Percentiles rank a stretch among this genome's conserved stretches.
phyloP scores from a whole-genome alignment of 2,329 filamentous ascomycete species.

The Claviceps spartinae region DNA sequence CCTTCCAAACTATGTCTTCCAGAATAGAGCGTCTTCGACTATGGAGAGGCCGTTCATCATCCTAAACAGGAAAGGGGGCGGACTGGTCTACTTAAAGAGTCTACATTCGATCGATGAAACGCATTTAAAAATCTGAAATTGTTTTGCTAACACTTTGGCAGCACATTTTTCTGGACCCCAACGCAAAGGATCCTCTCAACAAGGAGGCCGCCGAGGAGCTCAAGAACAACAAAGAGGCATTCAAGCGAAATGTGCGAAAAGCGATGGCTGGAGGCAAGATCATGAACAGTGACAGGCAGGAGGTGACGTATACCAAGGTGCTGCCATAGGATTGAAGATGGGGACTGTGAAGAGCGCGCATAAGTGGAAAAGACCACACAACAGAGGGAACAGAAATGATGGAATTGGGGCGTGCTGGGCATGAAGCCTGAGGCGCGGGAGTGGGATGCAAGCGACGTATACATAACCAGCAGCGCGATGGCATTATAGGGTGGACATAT shows the following conservation, averaged over 20 bases:
- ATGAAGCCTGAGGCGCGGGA: background rate
- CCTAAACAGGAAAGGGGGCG: too few species aligned
- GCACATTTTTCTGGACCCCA: constrained; percentile 96
- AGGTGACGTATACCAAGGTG: constrained; percentile 64
- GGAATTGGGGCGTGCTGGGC: background rate
- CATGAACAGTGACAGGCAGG: constrained; percentile 26
- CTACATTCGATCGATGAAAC: too few species aligned
- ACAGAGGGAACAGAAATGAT: background rate
- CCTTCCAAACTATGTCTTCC: too few species aligned
- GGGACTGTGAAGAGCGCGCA: background rate
- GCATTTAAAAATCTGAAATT: too few species aligned
- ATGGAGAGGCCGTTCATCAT: too few species aligned
- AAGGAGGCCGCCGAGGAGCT: constrained; percentile 95
- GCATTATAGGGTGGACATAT: too few species aligned
- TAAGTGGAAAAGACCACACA: background rate
- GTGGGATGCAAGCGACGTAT: background rate
- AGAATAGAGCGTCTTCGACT: too few species aligned
- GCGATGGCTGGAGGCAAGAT: constrained; percentile 74
- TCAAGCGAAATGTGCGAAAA: constrained; percentile 78
- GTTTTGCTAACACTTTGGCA: constrained; percentile 24
- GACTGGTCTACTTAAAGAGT: too few species aligned
- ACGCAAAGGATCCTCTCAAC: constrained; percentile 93
- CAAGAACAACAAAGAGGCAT: constrained; percentile 69
- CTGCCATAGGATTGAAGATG: constrained; percentile 37
- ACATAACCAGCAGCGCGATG: too few species aligned